A percentile compares a stretch with the other conserved stretches of the same genome.
phyloP scores from a whole-genome alignment of 129 eudicot genomes.

The Heracleum sosnowskyi region DNA sequence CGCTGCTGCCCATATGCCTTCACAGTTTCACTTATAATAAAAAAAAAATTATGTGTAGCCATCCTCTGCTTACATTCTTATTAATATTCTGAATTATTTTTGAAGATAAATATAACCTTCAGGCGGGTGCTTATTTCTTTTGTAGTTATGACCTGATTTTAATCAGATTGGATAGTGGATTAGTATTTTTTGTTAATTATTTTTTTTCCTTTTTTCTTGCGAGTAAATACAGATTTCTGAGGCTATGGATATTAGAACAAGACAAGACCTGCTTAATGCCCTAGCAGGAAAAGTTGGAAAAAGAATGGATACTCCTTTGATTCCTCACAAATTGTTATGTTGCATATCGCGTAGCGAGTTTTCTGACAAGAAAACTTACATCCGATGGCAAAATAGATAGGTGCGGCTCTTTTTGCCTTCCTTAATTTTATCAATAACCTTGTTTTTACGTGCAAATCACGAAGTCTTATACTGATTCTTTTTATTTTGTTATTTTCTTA shows the following conservation, averaged over 20 bases:
- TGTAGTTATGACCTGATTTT: no score
- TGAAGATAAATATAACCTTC: no score
- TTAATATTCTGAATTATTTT: no score
- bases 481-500: not conserved
- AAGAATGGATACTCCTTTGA: slow-evolving; percentile 90
- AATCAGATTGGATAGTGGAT: no score
- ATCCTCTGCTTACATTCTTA: no score
- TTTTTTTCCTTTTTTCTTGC: no score
- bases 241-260: slow-evolving; percentile 89
- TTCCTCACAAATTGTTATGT: slow-evolving; percentile 78
- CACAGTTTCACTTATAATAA: no score
- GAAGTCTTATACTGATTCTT: not conserved
- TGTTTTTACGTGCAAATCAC: not conserved
- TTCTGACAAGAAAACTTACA: slow-evolving; percentile 92
- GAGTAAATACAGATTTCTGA: no score
- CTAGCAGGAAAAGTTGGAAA: slow-evolving; percentile 85
- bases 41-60: no score
- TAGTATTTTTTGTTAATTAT: no score
- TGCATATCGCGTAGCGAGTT: slow-evolving; percentile 91
- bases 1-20: no score
- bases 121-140: no score
- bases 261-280: slow-evolving; percentile 88
- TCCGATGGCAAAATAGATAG: slow-evolving; percentile 99
- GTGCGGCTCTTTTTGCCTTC: slow-evolving; percentile 34
- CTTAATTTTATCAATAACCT: not conserved